Percentiles rank a stretch among this genome's conserved stretches.
phyloP scores from a whole-genome alignment of 306 rosid species.

The Dalbergia oliveri region DNA sequence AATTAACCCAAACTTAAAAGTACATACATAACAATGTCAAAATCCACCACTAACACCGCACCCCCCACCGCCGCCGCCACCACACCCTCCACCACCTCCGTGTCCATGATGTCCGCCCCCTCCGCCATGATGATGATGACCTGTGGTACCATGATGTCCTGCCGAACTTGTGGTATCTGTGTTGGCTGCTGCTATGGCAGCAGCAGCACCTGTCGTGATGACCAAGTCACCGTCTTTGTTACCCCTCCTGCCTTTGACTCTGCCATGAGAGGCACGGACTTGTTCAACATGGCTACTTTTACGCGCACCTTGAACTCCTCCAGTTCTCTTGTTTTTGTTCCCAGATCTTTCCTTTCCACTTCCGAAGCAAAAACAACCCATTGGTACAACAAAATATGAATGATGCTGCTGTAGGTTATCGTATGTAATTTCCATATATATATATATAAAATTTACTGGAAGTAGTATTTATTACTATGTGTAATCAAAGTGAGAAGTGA shows the following conservation, averaged over 20 bases:
- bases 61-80: not conserved
- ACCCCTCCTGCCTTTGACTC: not conserved
- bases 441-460: too few relatives aligned
- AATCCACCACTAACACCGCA: not conserved
- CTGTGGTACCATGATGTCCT: not conserved
- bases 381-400: too few relatives aligned
- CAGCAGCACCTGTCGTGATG: not conserved
- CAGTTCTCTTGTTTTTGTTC: too few relatives aligned
- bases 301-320: not conserved
- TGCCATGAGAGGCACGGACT: not conserved
- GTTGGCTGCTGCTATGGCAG: not conserved
- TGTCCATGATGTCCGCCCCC: not conserved
- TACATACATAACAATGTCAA: not conserved
- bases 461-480: too few relatives aligned
- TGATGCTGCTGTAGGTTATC: too few relatives aligned
- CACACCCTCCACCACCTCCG: not conserved
- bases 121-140: not conserved
- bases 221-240: constrained; percentile 20
- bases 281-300: not conserved
- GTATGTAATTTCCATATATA: too few relatives aligned
- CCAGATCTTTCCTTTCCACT: too few relatives aligned
- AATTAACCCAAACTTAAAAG: too few relatives aligned
- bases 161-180: too few relatives aligned
- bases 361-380: too few relatives aligned
- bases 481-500: too few relatives aligned